Conservation (phyloP, 352 stramenopile genomes). For the Phytophthora aleatoria region DNA sequence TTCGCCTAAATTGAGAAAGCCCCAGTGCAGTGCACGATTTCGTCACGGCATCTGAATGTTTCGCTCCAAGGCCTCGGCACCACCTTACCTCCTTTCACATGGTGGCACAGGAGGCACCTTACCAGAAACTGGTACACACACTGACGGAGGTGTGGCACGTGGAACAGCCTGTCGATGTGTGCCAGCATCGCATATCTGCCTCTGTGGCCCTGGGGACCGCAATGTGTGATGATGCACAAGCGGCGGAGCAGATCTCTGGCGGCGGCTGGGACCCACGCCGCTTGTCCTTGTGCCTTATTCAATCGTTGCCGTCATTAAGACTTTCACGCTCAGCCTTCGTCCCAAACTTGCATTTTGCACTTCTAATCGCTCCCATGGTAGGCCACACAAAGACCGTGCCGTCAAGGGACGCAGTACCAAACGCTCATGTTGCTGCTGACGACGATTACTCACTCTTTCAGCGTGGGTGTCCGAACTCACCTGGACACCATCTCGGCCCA, state of each 20-base stretch:
- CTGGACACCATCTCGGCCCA: neutral
- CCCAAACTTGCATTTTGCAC: neutral
- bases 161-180: neutral
- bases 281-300: neutral
- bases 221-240: slow-evolving; percentile 9
- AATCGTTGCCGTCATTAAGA: neutral
- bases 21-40: neutral
- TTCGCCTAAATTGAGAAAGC: neutral
- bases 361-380: neutral
- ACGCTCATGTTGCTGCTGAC: neutral
- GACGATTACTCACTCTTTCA: neutral
- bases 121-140: slow-evolving; percentile 1
- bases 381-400: neutral
- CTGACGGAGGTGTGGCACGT: neutral
- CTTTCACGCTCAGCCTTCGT: neutral
- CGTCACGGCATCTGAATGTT: neutral
- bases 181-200: neutral
- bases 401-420: neutral
- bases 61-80: slow-evolving; percentile 5
- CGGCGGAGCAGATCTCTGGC: neutral
- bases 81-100: slow-evolving; percentile 14
- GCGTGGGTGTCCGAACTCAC: neutral
- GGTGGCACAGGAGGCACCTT: slow-evolving; percentile 14
- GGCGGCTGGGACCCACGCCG: neutral
- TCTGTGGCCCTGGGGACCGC: slow-evolving; percentile 1